Evolutionary conservation across 2,329 filamentous ascomycete species (phyloP).

Genomic region (Thelonectria discophora): DNA sequence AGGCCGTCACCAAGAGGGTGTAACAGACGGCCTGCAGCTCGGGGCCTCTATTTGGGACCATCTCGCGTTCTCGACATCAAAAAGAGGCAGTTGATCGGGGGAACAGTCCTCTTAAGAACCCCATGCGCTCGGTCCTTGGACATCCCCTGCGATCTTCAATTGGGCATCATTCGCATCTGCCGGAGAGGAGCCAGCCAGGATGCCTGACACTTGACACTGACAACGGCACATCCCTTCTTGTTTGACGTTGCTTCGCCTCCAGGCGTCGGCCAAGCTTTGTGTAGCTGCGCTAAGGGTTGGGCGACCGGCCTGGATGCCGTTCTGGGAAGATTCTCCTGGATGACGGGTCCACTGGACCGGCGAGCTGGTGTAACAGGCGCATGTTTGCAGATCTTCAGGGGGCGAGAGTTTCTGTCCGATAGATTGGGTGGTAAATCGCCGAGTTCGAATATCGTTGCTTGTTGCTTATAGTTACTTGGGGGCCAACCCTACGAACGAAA

Average conservation of each 20-base stretch:
- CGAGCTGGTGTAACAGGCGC: background rate
- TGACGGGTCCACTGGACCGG: constrained; percentile 10
- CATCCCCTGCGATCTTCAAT: background rate
- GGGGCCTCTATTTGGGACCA: constrained; percentile 47
- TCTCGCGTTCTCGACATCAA: constrained; percentile 13
- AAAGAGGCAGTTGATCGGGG: background rate
- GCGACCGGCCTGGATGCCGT: constrained; percentile 8
- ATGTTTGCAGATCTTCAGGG: background rate
- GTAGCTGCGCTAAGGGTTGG: constrained; percentile 1
- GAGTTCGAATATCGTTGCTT: too few relatives aligned
- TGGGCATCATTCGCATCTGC: background rate
- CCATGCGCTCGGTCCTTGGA: background rate
- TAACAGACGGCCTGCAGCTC: constrained; percentile 46
- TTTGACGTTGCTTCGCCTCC: background rate
- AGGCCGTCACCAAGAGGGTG: constrained; percentile 41
- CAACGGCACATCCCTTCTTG: background rate
- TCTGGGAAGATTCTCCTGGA: constrained; percentile 20
- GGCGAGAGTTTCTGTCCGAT: background rate
- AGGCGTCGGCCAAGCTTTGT: background rate
- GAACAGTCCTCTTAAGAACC: background rate
- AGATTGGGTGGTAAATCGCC: background rate
- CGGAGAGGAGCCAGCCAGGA: background rate
- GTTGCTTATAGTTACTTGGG: too few relatives aligned
- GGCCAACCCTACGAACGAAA: too few relatives aligned
- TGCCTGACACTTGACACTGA: background rate